These are phyloP conservation scores for Penicillium thymicola DNA, from an alignment of 2,329 filamentous ascomycete species.

Conservation along the genomic window DNA sequence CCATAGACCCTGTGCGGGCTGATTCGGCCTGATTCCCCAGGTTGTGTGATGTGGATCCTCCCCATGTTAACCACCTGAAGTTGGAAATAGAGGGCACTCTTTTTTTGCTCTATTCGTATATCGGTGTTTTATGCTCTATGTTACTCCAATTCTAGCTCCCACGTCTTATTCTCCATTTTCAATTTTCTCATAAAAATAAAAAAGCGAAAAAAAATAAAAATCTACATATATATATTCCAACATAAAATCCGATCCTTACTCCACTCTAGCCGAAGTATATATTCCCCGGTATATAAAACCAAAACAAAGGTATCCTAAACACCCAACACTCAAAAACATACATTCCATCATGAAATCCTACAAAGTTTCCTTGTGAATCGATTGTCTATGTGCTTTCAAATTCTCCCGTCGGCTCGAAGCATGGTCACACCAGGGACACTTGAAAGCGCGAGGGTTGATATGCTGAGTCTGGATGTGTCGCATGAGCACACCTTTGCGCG, in stretches of 20 bases:
- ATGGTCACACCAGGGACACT: constrained; percentile 1
- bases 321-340: neutral
- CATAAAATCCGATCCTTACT: neutral
- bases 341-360: neutral
- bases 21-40: constrained; percentile 1
- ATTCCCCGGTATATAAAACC: neutral
- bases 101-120: neutral
- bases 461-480: constrained; percentile 8
- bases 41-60: constrained; percentile 1
- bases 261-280: constrained; percentile 6
- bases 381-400: constrained; percentile 1
- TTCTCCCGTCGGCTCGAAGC: constrained; percentile 6
- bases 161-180: neutral
- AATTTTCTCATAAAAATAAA: neutral
- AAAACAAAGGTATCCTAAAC: neutral
- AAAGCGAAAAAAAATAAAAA: neutral
- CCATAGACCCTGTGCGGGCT: neutral
- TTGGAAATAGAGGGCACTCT: neutral
- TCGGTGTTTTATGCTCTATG: neutral
- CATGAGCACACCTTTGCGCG: constrained; percentile 3
- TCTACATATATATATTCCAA: neutral
- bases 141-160: neutral
- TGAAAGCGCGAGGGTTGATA: neutral
- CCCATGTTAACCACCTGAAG: neutral
- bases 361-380: neutral